phyloP scores from a whole-genome alignment of 2,329 filamentous ascomycete species.

The Colletotrichum limetticola region DNA sequence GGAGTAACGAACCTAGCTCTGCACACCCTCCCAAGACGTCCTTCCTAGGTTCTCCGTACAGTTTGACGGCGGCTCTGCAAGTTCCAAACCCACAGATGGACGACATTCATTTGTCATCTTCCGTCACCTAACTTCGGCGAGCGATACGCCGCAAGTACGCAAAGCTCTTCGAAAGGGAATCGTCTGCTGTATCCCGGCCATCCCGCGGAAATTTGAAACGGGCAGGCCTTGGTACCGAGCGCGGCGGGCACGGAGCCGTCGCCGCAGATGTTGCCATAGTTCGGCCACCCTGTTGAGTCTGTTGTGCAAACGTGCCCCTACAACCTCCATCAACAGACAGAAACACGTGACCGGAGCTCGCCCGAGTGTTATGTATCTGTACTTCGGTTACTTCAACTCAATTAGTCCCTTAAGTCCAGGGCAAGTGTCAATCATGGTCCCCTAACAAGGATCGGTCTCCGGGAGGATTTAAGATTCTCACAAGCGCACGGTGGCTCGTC shows the following conservation, averaged over 20 bases:
- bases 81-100: not conserved
- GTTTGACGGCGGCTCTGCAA: not conserved
- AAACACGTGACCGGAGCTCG: no score
- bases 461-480: constrained; percentile 27
- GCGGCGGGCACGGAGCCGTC: not conserved
- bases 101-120: not conserved
- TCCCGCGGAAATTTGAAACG: not conserved
- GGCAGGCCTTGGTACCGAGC: no score
- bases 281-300: not conserved
- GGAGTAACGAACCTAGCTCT: not conserved
- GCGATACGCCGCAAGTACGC: not conserved
- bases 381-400: not conserved
- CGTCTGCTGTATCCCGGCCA: not conserved
- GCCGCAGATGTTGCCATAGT: not conserved
- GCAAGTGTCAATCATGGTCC: constrained; percentile 5
- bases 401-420: not conserved
- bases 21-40: not conserved
- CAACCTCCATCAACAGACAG: no score
- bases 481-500: not conserved
- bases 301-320: not conserved
- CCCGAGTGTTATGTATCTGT: not conserved
- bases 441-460: not conserved
- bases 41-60: not conserved
- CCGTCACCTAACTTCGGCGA: no score
- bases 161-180: not conserved